Conservation (phyloP, 73 alveolate species). For the Stentor coeruleus region DNA sequence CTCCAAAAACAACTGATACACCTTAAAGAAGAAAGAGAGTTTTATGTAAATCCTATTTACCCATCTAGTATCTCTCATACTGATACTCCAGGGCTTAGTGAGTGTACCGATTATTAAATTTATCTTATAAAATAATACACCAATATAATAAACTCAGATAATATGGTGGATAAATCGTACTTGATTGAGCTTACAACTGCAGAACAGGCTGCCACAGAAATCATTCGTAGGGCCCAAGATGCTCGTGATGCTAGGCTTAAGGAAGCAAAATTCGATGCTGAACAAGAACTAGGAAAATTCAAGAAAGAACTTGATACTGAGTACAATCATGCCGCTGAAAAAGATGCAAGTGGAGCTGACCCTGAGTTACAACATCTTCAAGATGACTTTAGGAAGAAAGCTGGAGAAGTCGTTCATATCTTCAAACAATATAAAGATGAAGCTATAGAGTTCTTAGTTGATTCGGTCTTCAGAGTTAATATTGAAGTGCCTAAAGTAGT, state of each 20-base stretch:
- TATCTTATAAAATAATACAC: too few relatives aligned
- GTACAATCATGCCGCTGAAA: conserved; percentile 11
- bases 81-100: too few relatives aligned
- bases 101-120: too few relatives aligned
- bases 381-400: conserved; percentile 14
- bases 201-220: neutral
- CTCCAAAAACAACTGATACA: too few relatives aligned
- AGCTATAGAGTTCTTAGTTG: conserved; percentile 10
- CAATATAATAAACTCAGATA: too few relatives aligned
- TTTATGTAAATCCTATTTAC: too few relatives aligned
- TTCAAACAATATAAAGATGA: neutral
- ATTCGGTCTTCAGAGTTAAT: neutral
- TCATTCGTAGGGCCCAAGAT: conserved; percentile 18
- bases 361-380: neutral
- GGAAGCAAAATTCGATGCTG: conserved; percentile 23
- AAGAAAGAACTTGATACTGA: conserved; percentile 1
- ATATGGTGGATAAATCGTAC: conserved; percentile 23
- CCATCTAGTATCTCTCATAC: too few relatives aligned
- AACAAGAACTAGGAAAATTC: conserved; percentile 19
- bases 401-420: neutral
- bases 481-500: conserved; percentile 15
- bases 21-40: too few relatives aligned
- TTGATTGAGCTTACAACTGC: neutral
- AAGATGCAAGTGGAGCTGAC: neutral
- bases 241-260: conserved; percentile 8